phyloP scores from a whole-genome alignment of 2,329 filamentous ascomycete genomes.

The Ophiostoma montium region DNA sequence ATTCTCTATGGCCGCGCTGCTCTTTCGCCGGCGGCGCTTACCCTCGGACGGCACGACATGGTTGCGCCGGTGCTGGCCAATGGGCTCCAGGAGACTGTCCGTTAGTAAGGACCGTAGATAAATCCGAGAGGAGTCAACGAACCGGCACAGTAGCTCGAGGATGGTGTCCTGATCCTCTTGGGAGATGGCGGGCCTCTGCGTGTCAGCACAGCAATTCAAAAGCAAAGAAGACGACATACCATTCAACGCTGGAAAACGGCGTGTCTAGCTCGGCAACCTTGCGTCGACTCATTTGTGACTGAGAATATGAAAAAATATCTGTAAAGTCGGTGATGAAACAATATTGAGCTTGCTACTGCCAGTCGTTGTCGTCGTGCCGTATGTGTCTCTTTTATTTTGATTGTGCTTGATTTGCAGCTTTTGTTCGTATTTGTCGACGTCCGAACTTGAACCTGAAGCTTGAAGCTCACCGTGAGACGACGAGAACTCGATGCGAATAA shows the following conservation, averaged over 20 bases:
- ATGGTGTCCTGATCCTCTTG: slow-evolving; percentile 47
- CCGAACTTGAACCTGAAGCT: too few relatives aligned
- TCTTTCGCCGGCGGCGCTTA: slow-evolving; percentile 29
- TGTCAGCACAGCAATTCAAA: background rate
- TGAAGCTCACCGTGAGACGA: too few relatives aligned
- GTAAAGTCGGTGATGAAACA: background rate
- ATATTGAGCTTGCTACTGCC: too few relatives aligned
- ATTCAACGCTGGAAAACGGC: slow-evolving; percentile 45
- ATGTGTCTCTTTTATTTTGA: too few relatives aligned
- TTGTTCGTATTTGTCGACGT: too few relatives aligned
- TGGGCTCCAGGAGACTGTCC: slow-evolving; percentile 44
- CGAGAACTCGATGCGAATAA: too few relatives aligned
- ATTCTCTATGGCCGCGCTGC: slow-evolving; percentile 15
- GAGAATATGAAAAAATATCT: background rate
- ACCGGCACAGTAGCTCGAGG: slow-evolving; percentile 54
- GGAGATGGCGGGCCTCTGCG: slow-evolving; percentile 44
- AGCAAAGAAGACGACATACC: slow-evolving; percentile 28
- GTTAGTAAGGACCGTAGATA: background rate
- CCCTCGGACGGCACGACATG: slow-evolving; percentile 46
- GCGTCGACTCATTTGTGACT: slow-evolving; percentile 35
- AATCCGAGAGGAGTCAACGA: background rate
- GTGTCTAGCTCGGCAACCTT: slow-evolving; percentile 50
- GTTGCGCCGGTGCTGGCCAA: slow-evolving; percentile 45
- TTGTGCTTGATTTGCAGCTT: too few relatives aligned
- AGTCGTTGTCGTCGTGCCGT: too few relatives aligned